Evolutionary conservation across 192 early-diverging fungal genomes (phyloP), one percentile per base, ranked within the genome.

Genomic region (Coemansia sp.): DNA sequence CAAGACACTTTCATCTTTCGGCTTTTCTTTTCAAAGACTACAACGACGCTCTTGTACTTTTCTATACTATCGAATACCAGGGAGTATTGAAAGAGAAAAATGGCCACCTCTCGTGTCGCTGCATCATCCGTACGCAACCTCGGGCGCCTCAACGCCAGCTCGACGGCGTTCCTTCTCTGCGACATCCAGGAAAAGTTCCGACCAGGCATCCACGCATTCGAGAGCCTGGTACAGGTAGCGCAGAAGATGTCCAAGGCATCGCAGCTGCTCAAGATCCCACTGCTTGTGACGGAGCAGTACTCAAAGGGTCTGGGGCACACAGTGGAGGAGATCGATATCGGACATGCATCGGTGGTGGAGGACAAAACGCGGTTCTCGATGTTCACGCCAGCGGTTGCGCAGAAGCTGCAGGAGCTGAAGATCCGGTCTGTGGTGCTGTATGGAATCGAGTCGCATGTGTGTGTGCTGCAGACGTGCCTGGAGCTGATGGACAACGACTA

Each of bases 401-500:
- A 73, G 1, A 65, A 83, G 48, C 64, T 91, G 9, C 61, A 88
- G 60, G 70, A 80, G 28, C 57, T 76, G 14, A 42, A 68, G 27
- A 84, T 76, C 34, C 83, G 86, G 41, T 90, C 88, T 6, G 84
- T 92, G 6, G 84, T 98, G 3, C 68, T 98, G 17, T 92, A 94
- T 74, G 97, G 96, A 17, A 92, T 95, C 57, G 95, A 98, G 85
- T 84, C 92, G 14, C 97, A 98, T 67, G 95, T 98, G 6, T 98
- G 97, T 67, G 89, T 98, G 6, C 61, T 93, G 37, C 97, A 98
- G 77, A 97, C 97, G 13, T 89, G 92, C 22, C 80, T 98, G 70
- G 97, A 97, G 48, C 65, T 98, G 25, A 62, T 94, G 40, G 88
- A 91, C 28, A 70, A 84, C 25, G 75, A 89, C 54, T 86, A 85